These are phyloP conservation scores for Cytospora mali DNA, from an alignment of 2,329 filamentous ascomycete genomes.

Conservation along the genomic window DNA sequence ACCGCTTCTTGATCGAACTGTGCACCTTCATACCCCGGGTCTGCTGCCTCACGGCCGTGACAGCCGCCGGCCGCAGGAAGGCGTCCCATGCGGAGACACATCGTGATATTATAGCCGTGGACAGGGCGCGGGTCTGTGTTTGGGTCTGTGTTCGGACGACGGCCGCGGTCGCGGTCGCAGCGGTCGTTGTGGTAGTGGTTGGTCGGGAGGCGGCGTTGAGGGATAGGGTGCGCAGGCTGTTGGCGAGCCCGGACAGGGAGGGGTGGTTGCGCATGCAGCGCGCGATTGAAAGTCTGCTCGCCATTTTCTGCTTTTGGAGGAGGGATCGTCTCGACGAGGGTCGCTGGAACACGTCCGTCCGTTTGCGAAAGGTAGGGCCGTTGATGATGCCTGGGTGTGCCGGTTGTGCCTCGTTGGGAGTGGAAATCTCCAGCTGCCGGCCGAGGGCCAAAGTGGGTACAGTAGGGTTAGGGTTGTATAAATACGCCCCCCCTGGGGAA, in stretches of 20 bases:
- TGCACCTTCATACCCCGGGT: constrained; percentile 89
- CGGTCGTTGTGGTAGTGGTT: neutral
- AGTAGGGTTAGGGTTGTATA: constrained; percentile 2
- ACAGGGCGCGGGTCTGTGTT: constrained; percentile 16
- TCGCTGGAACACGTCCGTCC: neutral
- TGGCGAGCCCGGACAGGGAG: constrained; percentile 18
- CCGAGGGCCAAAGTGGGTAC: neutral
- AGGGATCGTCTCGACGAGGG: no score
- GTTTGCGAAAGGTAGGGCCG: constrained; percentile 6
- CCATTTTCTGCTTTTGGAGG: constrained; percentile 5
- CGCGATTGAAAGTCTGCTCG: constrained; percentile 17
- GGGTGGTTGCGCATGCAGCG: constrained; percentile 19
- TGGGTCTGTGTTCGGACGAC: neutral
- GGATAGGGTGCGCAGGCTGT: constrained; percentile 23
- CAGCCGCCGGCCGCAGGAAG: constrained; percentile 2
- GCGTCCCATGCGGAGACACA: neutral
- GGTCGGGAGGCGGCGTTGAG: constrained; percentile 13
- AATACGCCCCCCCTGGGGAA: no score
- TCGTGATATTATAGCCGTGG: constrained; percentile 6
- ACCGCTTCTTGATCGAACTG: constrained; percentile 93
- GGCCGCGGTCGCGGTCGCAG: neutral
- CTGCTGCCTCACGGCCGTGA: constrained; percentile 52
- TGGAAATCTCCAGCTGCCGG: constrained; percentile 20
- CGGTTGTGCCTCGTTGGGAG: neutral
- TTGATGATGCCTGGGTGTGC: neutral